Conservation (phyloP, 1,284 basidiomycete genomes). For the Melampsora larici-populina region DNA sequence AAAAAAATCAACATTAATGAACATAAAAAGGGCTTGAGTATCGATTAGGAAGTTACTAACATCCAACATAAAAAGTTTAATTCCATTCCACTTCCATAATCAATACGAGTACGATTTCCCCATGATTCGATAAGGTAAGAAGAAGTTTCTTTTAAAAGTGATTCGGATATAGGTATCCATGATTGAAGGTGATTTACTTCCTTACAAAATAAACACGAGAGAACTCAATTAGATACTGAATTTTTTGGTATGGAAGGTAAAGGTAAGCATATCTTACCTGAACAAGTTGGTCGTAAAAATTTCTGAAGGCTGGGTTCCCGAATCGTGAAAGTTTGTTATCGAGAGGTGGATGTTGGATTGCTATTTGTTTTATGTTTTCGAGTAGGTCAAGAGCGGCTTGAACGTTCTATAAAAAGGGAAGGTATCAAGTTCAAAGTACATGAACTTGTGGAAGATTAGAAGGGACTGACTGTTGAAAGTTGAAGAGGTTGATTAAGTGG, state of each 20-base stretch:
- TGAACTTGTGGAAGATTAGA: neutral
- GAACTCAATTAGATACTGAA: conserved; percentile 32
- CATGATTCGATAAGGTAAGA: conserved; percentile 81
- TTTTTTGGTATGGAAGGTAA: conserved; percentile 3
- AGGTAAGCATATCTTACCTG: conserved; percentile 58
- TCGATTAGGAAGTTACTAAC: conserved; percentile 59
- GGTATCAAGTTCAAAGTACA: neutral
- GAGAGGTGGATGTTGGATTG: conserved; percentile 72
- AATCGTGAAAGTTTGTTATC: conserved; percentile 89
- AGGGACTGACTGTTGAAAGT: conserved; percentile 61
- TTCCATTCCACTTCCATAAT: conserved; percentile 99
- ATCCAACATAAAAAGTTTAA: conserved; percentile 96
- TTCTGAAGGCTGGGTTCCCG: conserved; percentile 93
- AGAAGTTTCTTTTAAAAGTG: conserved; percentile 65
- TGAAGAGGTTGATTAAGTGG: conserved; percentile 69
- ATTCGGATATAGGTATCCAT: conserved; percentile 62
- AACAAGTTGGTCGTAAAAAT: conserved; percentile 77
- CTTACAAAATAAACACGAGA: conserved; percentile 45
- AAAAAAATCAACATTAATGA: conserved; percentile 13
- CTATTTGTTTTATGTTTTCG: conserved; percentile 66
- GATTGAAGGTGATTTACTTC: conserved; percentile 57
- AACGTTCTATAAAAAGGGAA: conserved; percentile 60
- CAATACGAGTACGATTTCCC: conserved; percentile 87
- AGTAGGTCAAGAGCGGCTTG: conserved; percentile 64
- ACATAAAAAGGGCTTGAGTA: neutral